These are phyloP conservation scores for Plantago ovata DNA, from an alignment of 257 asterid genomes.

Conservation along the genomic window DNA sequence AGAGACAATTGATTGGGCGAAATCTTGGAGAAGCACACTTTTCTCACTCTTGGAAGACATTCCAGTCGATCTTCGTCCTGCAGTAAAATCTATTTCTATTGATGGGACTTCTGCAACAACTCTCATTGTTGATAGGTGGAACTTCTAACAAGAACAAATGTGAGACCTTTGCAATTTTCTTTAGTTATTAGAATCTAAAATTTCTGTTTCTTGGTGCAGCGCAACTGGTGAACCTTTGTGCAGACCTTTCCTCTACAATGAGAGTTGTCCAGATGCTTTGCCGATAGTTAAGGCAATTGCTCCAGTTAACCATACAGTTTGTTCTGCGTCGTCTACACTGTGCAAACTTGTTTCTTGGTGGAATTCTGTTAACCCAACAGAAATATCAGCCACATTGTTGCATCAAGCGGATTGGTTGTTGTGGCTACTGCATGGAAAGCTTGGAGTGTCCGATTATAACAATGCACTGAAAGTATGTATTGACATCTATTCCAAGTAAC, in stretches of 20 bases:
- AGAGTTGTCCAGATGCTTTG: slow-evolving; percentile 71
- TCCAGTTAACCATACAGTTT: slow-evolving; percentile 81
- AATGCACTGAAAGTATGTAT: slow-evolving; percentile 72
- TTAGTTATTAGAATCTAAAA: neutral
- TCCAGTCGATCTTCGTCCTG: slow-evolving; percentile 53
- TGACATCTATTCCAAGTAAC: neutral
- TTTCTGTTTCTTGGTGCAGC: slow-evolving; percentile 31
- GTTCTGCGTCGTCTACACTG: slow-evolving; percentile 83
- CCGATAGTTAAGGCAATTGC: slow-evolving; percentile 72
- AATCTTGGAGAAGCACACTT: slow-evolving; percentile 75
- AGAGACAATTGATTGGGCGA: slow-evolving; percentile 72
- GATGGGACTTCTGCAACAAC: slow-evolving; percentile 97
- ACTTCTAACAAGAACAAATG: neutral
- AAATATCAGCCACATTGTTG: slow-evolving; percentile 54
- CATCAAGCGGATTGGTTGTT: slow-evolving; percentile 95
- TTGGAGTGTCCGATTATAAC: slow-evolving; percentile 84
- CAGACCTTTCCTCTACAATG: slow-evolving; percentile 68
- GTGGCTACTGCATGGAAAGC: slow-evolving; percentile 90
- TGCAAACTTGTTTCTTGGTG: slow-evolving; percentile 94
- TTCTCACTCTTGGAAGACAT: slow-evolving; percentile 72
- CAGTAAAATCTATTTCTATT: slow-evolving; percentile 58
- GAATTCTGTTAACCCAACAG: slow-evolving; percentile 46
- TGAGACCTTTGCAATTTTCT: neutral
- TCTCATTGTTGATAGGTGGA: slow-evolving; percentile 64
- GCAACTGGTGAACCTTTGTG: slow-evolving; percentile 67